phyloP scores from a whole-genome alignment of 75 land plant genomes.

The Gnetum montanum region DNA sequence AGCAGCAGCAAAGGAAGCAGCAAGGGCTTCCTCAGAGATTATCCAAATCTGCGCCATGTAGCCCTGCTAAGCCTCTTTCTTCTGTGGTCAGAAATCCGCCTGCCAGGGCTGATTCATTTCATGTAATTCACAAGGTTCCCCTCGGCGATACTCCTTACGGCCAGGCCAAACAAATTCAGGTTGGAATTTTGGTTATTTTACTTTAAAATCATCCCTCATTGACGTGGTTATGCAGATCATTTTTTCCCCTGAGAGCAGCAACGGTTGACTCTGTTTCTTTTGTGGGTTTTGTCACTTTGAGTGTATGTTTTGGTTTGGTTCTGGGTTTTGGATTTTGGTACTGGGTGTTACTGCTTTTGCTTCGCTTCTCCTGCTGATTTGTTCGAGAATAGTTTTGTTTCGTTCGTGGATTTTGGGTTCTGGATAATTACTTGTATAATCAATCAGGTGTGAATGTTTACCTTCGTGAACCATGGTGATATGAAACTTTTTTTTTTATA shows the following conservation, averaged over 20 bases:
- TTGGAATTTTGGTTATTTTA: not conserved
- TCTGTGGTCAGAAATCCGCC: slow-evolving; percentile 10
- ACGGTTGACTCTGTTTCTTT: not conserved
- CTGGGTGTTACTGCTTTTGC: too few species aligned
- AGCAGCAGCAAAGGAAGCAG: slow-evolving; percentile 31
- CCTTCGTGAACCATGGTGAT: too few species aligned
- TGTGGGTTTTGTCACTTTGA: not conserved
- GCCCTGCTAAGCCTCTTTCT: slow-evolving; percentile 71
- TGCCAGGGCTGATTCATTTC: slow-evolving; percentile 71
- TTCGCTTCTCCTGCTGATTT: too few species aligned
- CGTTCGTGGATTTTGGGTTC: too few species aligned
- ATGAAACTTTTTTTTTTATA: not conserved
- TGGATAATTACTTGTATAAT: too few species aligned
- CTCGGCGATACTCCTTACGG: slow-evolving; percentile 93
- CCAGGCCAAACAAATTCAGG: slow-evolving; percentile 91
- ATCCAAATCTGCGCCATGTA: slow-evolving; percentile 75
- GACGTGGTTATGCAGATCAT: not conserved
- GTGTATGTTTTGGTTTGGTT: not conserved
- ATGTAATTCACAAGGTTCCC: slow-evolving; percentile 91
- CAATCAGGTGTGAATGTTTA: too few species aligned
- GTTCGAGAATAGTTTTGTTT: too few species aligned
- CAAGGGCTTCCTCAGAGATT: slow-evolving; percentile 25
- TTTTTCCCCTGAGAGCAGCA: not conserved
- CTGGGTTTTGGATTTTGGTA: not conserved
- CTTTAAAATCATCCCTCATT: not conserved